Evolutionary conservation across 2,329 filamentous ascomycete species (phyloP).

Genomic region (Fusarium sp.): DNA sequence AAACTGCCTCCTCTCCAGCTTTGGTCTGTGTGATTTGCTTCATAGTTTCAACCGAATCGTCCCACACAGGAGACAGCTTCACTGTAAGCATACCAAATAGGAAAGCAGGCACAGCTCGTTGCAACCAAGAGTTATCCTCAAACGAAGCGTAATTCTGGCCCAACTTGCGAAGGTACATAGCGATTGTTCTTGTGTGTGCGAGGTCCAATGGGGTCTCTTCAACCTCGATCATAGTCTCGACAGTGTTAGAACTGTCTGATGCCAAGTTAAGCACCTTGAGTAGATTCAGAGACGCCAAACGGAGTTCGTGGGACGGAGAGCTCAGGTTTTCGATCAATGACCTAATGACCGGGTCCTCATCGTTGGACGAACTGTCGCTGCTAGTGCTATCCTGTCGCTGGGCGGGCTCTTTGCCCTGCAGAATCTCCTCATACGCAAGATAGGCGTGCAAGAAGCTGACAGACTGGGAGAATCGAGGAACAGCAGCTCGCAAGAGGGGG

Average conservation of each 20-base stretch:
- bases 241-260: conserved; percentile 41
- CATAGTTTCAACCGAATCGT: conserved; percentile 80
- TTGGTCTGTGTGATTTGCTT: conserved; percentile 78
- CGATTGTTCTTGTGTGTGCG: conserved; percentile 78
- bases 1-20: conserved; percentile 77
- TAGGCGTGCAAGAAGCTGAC: conserved; percentile 74
- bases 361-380: conserved; percentile 56
- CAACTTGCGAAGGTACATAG: conserved; percentile 87
- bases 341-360: conserved; percentile 70
- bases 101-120: conserved; percentile 79
- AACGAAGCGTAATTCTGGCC: conserved; percentile 71
- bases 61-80: conserved; percentile 86
- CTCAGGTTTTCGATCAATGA: conserved; percentile 79
- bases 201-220: conserved; percentile 84
- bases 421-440: conserved; percentile 63
- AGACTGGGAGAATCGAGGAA: conserved; percentile 72
- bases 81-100: conserved; percentile 91
- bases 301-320: conserved; percentile 78
- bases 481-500: conserved; percentile 72
- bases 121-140: conserved; percentile 71
- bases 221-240: conserved; percentile 75
- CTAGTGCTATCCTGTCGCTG: conserved; percentile 49
- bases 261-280: conserved; percentile 66
- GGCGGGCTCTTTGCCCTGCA: conserved; percentile 28
- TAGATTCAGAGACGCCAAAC: conserved; percentile 78